Base-by-base conservation (phyloP, 148 eudicot species). In the Diospyros kaki region DNA sequence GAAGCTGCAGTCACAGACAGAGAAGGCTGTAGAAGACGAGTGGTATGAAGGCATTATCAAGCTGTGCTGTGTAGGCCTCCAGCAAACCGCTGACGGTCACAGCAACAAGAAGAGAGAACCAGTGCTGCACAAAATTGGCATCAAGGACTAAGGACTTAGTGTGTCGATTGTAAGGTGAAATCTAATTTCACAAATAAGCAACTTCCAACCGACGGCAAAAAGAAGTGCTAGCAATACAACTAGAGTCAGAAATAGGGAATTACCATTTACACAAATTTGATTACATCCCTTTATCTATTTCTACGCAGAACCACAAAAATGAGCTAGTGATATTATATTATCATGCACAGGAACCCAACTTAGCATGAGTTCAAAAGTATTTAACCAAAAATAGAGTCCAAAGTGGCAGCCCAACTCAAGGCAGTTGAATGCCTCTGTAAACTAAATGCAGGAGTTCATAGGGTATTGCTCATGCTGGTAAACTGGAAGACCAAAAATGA, bases 11-110 rank as follows among this genome's bases (percentile, higher is more conserved):
- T 77, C 88, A 95, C 74, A 95, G 73, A 68, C 92, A 95, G 56
- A 95, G 89, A 56, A 94, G 92, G 80, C 92, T 90, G 82, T 94
- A 92, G 88, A 94, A 94, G 64, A 90, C 88, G 50, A 94, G 90
- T 17, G 98, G 98, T 75, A 94, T 95, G 91, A 95, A 95, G 72
- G 98, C 98, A 73, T 95, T 92, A 81, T 95, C 97, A 46, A 95
- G 98, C 77, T 95, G 97, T 54, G 98, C 92, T 40, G 97, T 95
- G 88, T 90, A 95, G 44, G 98, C 98, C 83, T 95, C 98, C 80
- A 95, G 81, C 85, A 95, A 86, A 64, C 98, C 98, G 72, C 94
- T 92, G 17, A 86, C 81, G 5, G 89, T 90, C 80, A 92, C 98
- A 13, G 97, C 97, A 64, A 90, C 68, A 15, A 95, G 73, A 85